Conservation (phyloP, 169 alveolate genomes). For the Theileria sp. region DNA sequence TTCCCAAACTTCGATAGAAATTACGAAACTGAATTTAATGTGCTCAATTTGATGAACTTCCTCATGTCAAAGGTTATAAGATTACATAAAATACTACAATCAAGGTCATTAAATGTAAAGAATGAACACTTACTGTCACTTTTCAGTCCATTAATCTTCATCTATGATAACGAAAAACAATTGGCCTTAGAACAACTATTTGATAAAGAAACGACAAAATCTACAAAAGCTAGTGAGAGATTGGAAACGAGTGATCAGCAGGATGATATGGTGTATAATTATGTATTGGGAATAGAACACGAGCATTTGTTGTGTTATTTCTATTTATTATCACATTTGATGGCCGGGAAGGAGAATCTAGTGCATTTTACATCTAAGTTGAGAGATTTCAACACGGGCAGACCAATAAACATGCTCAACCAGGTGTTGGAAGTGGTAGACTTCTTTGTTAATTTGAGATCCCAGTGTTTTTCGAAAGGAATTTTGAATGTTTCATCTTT, state of each 20-base stretch:
- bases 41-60: background rate
- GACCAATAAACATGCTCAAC: conserved; percentile 16
- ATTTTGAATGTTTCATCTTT: conserved; percentile 26
- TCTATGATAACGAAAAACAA: conserved; percentile 38
- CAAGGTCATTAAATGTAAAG: conserved; percentile 9
- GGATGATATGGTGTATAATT: conserved; percentile 14
- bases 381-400: conserved; percentile 15
- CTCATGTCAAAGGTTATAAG: background rate
- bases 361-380: conserved; percentile 11
- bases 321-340: conserved; percentile 40
- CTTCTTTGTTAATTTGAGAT: conserved; percentile 37
- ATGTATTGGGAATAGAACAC: conserved; percentile 25
- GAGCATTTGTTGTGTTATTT: conserved; percentile 33
- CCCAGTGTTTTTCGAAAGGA: conserved; percentile 29
- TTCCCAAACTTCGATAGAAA: background rate
- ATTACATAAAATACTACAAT: background rate
- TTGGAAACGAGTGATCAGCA: background rate
- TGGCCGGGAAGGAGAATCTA: conserved; percentile 44
- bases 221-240: background rate
- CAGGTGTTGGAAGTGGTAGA: conserved; percentile 26
- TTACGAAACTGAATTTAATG: background rate
- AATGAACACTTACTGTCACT: conserved; percentile 25
- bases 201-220: background rate
- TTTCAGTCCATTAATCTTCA: conserved; percentile 52
- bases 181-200: conserved; percentile 30